Evolutionary conservation across 73 alveolate genomes (phyloP), one percentile per base, ranked within the genome.

Genomic region (Tetrahymena malaccensis): DNA sequence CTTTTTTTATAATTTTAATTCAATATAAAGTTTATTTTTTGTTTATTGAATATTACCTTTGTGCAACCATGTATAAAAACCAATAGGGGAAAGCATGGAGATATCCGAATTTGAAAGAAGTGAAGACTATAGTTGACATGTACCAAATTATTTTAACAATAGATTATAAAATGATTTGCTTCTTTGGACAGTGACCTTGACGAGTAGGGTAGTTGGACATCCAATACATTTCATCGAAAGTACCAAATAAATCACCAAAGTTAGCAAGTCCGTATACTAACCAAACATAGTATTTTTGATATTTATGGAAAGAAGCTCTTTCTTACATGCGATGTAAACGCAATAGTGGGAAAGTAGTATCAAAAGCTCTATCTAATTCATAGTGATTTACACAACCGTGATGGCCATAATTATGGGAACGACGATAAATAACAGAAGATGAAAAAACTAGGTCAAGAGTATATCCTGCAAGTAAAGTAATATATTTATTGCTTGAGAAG

Each of bases 381-480:
- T 95, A 94, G 84, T 97, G 99, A 93, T 97, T 97, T 2, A 97
- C 99, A 93, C 99, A 97, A 31, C 98, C 95, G 55, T 97, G 99
- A 95, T 97, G 99, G 19, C 99, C 99, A 84, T 85, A 97, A 85
- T 96, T 95, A 94, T 97, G 99, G 85, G 98, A 96, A 56, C 99
- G 70, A 55, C 98, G 96, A 85, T 97, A 97, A 31, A 97, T 96
- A 10, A 97, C 98, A 34, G 97, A 93, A 31, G 98, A 95, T 13
- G 99, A 97, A 22, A 97, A 97, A 8, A 95, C 94, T 10, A 97
- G 43, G 44, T 97, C 99, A 37, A 97, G 93, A 31, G 94, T 93
- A 37, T 94, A 93, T 33, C 99, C 99, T 57, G 98, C 97, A 10
- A 96, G 40, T 93, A 94, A 96, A 34, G 96, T 96, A 84, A 97